Evolutionary conservation across 2,329 filamentous ascomycete genomes (phyloP), one percentile per base, ranked within the genome.

Genomic region (Ascochyta pisi): DNA sequence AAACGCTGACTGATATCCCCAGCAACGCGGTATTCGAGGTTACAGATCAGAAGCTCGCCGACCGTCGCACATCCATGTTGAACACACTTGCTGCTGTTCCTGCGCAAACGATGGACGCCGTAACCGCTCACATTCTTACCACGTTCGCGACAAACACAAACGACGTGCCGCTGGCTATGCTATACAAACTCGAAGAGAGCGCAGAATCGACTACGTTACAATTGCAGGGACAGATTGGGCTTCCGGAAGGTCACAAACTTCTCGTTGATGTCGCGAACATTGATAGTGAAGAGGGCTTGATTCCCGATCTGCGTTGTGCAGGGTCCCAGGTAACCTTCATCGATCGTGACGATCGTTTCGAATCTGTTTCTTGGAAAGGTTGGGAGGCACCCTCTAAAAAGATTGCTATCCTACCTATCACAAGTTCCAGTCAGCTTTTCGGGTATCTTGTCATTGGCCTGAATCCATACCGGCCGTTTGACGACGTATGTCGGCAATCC

Each of bases 381-480:
- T 71, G 61, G 39, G 62, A 56, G 1, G 52, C 33, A 22, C 61
- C 63, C 7, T 61, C 64, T 0, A 62, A 60, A 33, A 60, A 60
- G n/a, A 61, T 69, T 23, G 68, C 57, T 22, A 65, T 68, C 9
- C 13, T 68, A 15, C 61, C 66, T 39, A 61, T 69, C 16, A 53
- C 50, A 10, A 62, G 40, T 22, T 50, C 44, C 3, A 37, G 41
- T 10, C 59, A 57, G 15, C 24, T 63, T 4, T 62, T 62, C 38
- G 66, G 64, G 24, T 69, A 63, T 43, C 60, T 71, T 6, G 52
- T 74, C 8, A 51, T 70, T 2, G 73, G 73, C 1, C 64, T 69
- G 15, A 75, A 73, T 40, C 71, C 69, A 4, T 69, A 65, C 26
- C 62, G 71, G 22, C 61, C 62, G 1, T 70, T 68, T 34, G 70